These are phyloP conservation scores for Rhizomucor pusillus DNA, from an alignment of 371 early-diverging fungal genomes.

Conservation along the genomic window DNA sequence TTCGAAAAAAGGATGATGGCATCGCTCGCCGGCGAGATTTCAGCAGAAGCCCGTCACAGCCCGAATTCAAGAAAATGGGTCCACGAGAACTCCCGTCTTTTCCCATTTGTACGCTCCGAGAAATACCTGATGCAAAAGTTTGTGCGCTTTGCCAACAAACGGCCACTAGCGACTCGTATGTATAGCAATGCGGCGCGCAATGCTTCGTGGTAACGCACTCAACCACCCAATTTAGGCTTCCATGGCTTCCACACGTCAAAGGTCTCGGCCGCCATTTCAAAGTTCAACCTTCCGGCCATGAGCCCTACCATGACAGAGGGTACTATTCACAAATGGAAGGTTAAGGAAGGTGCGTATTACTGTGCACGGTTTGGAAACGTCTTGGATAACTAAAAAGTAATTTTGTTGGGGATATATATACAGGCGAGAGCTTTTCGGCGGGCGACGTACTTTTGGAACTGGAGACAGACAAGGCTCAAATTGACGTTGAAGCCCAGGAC, in stretches of 20 bases:
- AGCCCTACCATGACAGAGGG: conserved; percentile 98
- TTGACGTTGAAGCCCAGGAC: conserved; percentile 95
- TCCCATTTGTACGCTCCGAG: too few species aligned
- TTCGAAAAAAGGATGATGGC: too few species aligned
- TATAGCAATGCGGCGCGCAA: too few species aligned
- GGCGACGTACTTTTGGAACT: conserved; percentile 92
- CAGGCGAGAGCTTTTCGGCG: conserved; percentile 80
- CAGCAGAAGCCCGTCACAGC: too few species aligned
- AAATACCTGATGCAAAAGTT: too few species aligned
- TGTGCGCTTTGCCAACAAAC: too few species aligned
- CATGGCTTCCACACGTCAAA: conserved; percentile 60
- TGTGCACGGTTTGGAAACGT: background rate
- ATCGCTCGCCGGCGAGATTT: too few species aligned
- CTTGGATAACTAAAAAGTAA: background rate
- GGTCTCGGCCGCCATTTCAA: conserved; percentile 52
- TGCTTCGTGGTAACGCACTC: too few species aligned
- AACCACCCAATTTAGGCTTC: too few species aligned
- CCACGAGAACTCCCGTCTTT: too few species aligned
- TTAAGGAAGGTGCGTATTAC: conserved; percentile 64
- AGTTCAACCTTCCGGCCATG: conserved; percentile 91
- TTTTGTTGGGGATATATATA: conserved; percentile 11
- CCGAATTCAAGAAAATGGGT: too few species aligned
- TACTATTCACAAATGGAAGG: conserved; percentile 87
- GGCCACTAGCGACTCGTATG: too few species aligned
- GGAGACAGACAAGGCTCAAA: conserved; percentile 97